phyloP scores from a whole-genome alignment of 352 stramenopile genomes.

The Aphanomyces invadans region DNA sequence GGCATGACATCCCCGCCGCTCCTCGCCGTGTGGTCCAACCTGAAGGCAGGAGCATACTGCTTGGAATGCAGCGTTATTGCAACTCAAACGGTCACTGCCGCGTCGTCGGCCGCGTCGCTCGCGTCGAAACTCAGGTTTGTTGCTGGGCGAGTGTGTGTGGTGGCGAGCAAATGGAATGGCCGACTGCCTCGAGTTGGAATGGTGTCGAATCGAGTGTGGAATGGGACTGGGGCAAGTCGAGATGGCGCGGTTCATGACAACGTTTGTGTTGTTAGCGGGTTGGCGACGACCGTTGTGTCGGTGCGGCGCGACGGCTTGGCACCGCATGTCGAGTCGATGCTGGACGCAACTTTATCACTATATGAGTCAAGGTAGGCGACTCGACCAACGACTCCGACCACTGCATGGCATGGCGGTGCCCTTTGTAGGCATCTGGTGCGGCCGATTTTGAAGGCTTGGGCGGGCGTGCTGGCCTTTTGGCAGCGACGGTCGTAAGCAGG shows the following conservation, averaged over 20 bases:
- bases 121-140: neutral
- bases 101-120: slow-evolving; percentile 3
- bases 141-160: neutral
- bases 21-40: slow-evolving; percentile 61
- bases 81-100: slow-evolving; percentile 36
- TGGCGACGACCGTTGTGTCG: neutral
- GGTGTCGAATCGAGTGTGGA: no score
- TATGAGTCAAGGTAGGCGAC: slow-evolving; percentile 4
- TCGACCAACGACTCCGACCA: neutral
- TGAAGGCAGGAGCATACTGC: slow-evolving; percentile 60
- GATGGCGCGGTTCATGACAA: neutral
- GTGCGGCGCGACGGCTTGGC: neutral
- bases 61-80: slow-evolving; percentile 58
- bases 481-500: neutral
- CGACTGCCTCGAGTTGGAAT: neutral
- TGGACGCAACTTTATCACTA: neutral
- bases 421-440: slow-evolving; percentile 3
- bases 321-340: neutral
- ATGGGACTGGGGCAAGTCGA: neutral
- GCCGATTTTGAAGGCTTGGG: neutral
- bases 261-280: neutral
- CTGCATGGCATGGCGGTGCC: neutral
- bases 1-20: slow-evolving; percentile 62
- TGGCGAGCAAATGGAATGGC: neutral
- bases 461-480: neutral